phyloP scores from a whole-genome alignment of 2,329 filamentous ascomycete genomes.

The Neonectria magnoliae region DNA sequence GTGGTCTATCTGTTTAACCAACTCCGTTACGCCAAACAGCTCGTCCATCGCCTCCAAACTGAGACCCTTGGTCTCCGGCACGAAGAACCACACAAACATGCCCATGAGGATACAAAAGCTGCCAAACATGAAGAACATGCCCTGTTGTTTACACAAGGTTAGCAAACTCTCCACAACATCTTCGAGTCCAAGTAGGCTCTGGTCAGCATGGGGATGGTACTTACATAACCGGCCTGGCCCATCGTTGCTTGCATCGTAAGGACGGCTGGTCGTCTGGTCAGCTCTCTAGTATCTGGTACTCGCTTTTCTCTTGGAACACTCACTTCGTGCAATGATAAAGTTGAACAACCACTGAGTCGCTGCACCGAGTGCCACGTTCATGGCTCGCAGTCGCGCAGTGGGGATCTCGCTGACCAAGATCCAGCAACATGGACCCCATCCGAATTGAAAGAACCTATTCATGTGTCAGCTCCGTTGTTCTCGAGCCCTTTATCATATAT shows the following conservation, averaged over 20 bases:
- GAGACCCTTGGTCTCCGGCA: constrained; percentile 77
- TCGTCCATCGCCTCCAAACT: constrained; percentile 73
- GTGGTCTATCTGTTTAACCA: constrained; percentile 43
- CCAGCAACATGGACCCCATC: constrained; percentile 79
- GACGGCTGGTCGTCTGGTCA: constrained; percentile 53
- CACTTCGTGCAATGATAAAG: constrained; percentile 72
- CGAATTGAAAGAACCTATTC: constrained; percentile 69
- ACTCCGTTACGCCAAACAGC: constrained; percentile 68
- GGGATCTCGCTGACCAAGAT: constrained; percentile 77
- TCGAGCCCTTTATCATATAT: background rate
- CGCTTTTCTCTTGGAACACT: constrained; percentile 22
- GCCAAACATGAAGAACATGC: constrained; percentile 76
- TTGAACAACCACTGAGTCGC: constrained; percentile 81
- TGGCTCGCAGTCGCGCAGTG: constrained; percentile 69
- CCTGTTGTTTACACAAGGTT: constrained; percentile 44
- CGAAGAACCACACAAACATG: constrained; percentile 72
- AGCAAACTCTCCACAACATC: background rate
- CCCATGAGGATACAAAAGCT: constrained; percentile 73
- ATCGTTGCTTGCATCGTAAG: constrained; percentile 72
- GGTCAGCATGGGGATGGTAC: constrained; percentile 25
- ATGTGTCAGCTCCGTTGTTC: constrained; percentile 28
- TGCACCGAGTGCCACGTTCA: constrained; percentile 75
- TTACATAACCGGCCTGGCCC: constrained; percentile 53
- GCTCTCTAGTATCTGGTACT: background rate
- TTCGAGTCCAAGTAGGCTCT: background rate